A percentile compares a stretch with the other conserved stretches of the same genome.
Evolutionary conservation across 1,139 yeast species (phyloP).

Genomic region (Debaryomycetaceae sp.): DNA sequence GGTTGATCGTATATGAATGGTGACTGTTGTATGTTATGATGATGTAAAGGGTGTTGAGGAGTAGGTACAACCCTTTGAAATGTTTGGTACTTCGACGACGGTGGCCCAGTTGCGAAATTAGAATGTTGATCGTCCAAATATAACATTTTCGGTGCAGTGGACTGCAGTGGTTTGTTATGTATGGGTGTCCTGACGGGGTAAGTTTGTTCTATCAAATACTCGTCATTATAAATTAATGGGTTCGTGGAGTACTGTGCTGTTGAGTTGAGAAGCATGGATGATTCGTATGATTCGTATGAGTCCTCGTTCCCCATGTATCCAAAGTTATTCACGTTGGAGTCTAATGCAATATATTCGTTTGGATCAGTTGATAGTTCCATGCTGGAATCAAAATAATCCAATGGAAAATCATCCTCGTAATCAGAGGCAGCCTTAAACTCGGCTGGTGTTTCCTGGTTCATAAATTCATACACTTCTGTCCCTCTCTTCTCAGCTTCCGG

Average conservation of each 20-base stretch:
- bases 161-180: constrained; percentile 1
- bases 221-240: constrained; percentile 39
- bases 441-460: constrained; percentile 24
- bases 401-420: constrained; percentile 63
- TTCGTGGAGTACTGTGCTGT: constrained; percentile 13
- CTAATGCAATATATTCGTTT: constrained; percentile 34
- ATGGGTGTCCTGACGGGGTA: constrained; percentile 32
- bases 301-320: constrained; percentile 19
- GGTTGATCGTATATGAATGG: constrained; percentile 4
- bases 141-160: background rate
- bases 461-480: constrained; percentile 17
- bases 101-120: constrained; percentile 6
- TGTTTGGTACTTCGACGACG: constrained; percentile 18
- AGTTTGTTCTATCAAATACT: constrained; percentile 48
- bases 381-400: constrained; percentile 51
- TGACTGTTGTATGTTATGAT: constrained; percentile 1
- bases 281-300: constrained; percentile 27
- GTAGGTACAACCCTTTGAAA: constrained; percentile 12
- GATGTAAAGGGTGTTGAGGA: constrained; percentile 9
- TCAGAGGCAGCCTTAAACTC: constrained; percentile 20
- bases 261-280: constrained; percentile 19
- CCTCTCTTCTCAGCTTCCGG: constrained; percentile 3
- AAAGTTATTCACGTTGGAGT: constrained; percentile 24
- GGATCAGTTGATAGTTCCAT: constrained; percentile 12
- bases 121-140: background rate